phyloP scores from a whole-genome alignment of 208 protist genomes.

The Trypanosoma cruzi region DNA sequence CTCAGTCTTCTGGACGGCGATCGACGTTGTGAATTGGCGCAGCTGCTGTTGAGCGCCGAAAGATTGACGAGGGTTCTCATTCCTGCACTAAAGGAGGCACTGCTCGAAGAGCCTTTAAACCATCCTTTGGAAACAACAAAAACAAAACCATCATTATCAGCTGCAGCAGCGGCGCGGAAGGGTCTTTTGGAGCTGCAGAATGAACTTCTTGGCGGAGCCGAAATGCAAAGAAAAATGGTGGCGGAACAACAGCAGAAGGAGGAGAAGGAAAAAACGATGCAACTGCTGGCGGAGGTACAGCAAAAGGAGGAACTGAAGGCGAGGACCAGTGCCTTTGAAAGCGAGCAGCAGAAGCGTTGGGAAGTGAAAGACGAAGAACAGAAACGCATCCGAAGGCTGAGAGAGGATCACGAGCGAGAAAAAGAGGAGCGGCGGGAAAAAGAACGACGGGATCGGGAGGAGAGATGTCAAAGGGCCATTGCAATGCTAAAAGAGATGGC shows the following conservation, averaged over 20 bases:
- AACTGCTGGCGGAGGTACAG: constrained; percentile 25
- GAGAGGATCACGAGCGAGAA: constrained; percentile 33
- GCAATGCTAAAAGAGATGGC: constrained; percentile 32
- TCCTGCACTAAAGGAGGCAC: not conserved
- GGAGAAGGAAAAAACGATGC: constrained; percentile 18
- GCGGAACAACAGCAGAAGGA: constrained; percentile 18
- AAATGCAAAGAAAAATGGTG: not conserved
- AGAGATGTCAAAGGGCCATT: constrained; percentile 34
- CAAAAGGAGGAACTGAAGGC: constrained; percentile 6
- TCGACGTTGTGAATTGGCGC: constrained; percentile 6
- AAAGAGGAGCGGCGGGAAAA: constrained; percentile 18
- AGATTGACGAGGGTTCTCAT: not conserved
- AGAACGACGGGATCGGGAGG: constrained; percentile 22
- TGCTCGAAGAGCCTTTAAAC: not conserved
- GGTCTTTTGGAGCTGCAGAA: constrained; percentile 6
- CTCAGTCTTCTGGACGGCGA: constrained; percentile 8
- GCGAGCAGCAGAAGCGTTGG: constrained; percentile 15
- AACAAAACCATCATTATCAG: not conserved
- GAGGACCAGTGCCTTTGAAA: constrained; percentile 9
- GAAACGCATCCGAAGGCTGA: constrained; percentile 20
- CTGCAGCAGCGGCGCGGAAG: not conserved
- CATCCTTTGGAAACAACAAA: not conserved
- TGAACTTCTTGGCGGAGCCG: not conserved
- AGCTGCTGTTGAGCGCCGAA: constrained; percentile 8
- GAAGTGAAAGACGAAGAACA: constrained; percentile 20